phyloP scores from a whole-genome alignment of 2,329 filamentous ascomycete genomes.

The Akanthomyces dipterigenus region DNA sequence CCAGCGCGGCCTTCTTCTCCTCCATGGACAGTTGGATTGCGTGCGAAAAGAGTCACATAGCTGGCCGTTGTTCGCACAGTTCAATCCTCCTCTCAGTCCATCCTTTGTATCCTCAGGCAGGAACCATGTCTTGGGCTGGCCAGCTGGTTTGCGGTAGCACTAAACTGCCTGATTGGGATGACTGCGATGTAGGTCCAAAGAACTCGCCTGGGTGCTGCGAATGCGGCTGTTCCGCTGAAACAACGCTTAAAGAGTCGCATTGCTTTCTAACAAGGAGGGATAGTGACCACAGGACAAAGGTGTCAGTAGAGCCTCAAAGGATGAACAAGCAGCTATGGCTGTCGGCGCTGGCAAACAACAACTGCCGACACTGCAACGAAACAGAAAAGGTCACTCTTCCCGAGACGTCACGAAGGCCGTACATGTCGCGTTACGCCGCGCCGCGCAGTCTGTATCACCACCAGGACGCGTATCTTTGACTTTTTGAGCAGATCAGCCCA shows the following conservation, averaged over 20 bases:
- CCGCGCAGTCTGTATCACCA: neutral
- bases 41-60: neutral
- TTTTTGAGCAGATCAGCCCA: neutral
- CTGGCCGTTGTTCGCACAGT: neutral
- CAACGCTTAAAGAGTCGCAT: neutral
- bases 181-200: neutral
- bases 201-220: too few relatives aligned
- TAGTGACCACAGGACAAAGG: too few relatives aligned
- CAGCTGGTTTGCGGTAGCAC: neutral
- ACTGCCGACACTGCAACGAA: constrained; percentile 1
- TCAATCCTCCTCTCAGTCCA: too few relatives aligned
- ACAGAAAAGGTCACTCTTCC: neutral
- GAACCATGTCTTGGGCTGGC: neutral
- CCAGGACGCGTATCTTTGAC: neutral
- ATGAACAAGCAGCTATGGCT: neutral
- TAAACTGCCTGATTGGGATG: neutral
- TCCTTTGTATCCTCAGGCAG: neutral
- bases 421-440: constrained; percentile 1
- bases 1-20: neutral
- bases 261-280: neutral
- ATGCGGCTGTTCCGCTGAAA: neutral
- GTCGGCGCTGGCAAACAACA: neutral
- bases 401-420: constrained; percentile 3
- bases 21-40: neutral
- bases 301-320: neutral